Percentiles rank a stretch among this genome's conserved stretches.
Conservation (phyloP, 352 stramenopile species). For the Plasmopara viticola region DNA sequence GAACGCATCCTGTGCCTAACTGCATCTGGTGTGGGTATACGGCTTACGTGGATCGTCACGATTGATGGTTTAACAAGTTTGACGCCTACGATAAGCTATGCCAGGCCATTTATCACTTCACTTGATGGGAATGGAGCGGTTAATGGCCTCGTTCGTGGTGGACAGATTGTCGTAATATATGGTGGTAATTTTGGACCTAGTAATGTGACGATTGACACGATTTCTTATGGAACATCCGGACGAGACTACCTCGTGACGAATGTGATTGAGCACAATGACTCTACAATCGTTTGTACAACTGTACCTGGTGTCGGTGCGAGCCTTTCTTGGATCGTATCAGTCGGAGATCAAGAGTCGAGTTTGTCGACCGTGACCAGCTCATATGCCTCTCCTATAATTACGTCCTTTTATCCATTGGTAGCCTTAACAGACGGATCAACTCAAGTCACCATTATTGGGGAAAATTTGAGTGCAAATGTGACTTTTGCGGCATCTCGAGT, state of each 20-base stretch:
- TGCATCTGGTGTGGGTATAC: conserved; percentile 39
- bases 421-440: conserved; percentile 45
- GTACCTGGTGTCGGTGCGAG: conserved; percentile 40
- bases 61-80: conserved; percentile 44
- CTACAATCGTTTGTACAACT: conserved; percentile 43
- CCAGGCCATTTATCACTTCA: conserved; percentile 34
- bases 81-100: conserved; percentile 55
- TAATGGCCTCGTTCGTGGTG: conserved; percentile 30
- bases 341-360: conserved; percentile 46
- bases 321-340: conserved; percentile 47
- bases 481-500: conserved; percentile 36
- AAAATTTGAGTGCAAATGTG: conserved; percentile 42
- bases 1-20: conserved; percentile 48
- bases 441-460: conserved; percentile 38
- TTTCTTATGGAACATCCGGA: conserved; percentile 54
- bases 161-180: conserved; percentile 31
- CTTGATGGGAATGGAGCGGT: conserved; percentile 31
- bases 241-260: conserved; percentile 40
- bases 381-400: conserved; percentile 40
- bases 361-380: conserved; percentile 33
- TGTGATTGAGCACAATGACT: conserved; percentile 49
- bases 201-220: conserved; percentile 30
- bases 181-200: conserved; percentile 59
- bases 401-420: conserved; percentile 10
- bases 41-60: conserved; percentile 49